Conservation (phyloP, 129 eudicot species). For the carrot (Daucus carota) region DNA sequence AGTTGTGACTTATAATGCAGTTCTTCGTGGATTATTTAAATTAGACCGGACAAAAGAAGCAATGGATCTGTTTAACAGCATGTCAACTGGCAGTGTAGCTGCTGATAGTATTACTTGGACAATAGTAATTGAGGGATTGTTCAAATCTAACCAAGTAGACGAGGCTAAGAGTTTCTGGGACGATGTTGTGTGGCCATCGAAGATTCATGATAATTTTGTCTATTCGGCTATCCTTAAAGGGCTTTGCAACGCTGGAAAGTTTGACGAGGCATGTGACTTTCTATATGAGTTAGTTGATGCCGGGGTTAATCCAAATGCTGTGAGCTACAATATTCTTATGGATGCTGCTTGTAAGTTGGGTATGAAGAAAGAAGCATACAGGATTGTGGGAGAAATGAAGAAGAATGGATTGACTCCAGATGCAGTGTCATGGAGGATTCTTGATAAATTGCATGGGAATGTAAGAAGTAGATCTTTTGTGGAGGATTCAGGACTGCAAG, state of each 20-base stretch:
- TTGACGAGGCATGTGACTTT: conserved; percentile 72
- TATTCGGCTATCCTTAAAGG: conserved; percentile 84
- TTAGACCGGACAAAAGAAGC: conserved; percentile 48
- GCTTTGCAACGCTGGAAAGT: conserved; percentile 53
- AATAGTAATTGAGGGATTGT: conserved; percentile 60
- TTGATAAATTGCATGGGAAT: conserved; percentile 56
- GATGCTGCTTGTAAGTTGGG: conserved; percentile 66
- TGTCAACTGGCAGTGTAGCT: conserved; percentile 33
- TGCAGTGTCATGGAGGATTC: conserved; percentile 83
- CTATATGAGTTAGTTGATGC: conserved; percentile 78
- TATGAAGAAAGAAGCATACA: conserved; percentile 70
- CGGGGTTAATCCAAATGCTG: conserved; percentile 51
- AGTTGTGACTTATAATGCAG: conserved; percentile 74
- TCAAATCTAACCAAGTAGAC: conserved; percentile 37
- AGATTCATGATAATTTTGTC: conserved; percentile 68
- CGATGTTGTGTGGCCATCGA: conserved; percentile 72
- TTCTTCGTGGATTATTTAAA: conserved; percentile 65
- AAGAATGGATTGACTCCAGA: conserved; percentile 81
- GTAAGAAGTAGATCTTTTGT: background rate
- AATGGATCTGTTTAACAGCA: conserved; percentile 40
- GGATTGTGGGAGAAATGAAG: conserved; percentile 78
- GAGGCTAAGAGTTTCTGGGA: conserved; percentile 85
- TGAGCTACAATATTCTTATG: conserved; percentile 69
- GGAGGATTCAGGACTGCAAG: conserved; percentile 11
- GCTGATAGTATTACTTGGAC: conserved; percentile 68